Evolutionary conservation across 257 asterid genomes (phyloP), one percentile per base, ranked within the genome.

Genomic region (Marsdenia floribunda): DNA sequence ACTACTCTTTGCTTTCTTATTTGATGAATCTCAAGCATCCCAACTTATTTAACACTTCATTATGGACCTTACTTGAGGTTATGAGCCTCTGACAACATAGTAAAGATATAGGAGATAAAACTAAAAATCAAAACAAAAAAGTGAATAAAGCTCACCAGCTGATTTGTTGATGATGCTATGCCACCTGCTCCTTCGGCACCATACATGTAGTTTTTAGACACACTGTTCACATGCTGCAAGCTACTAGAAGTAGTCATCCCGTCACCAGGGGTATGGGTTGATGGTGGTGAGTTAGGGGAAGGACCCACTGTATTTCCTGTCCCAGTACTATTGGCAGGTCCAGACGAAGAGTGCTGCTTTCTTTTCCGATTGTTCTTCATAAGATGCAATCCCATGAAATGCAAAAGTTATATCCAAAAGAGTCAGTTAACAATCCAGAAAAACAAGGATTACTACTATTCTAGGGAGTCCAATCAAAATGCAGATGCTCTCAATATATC

Each of bases 181-280:
- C 93, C 99, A 77, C 96, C 94, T 44, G 98, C 85, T 86, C 91
- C 97, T 14, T 90, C 99, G 26, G 90, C 84, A 83, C 95, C 92
- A 38, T 93, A 93, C 85, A 89, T 85, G 86, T 88, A 86, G 80
- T 93, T 85, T 83, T 96, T 95, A 47, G 97, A 78, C 37, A 82
- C 93, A 78, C 83, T 85, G 69, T 86, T 87, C 65, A 84, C 96
- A 75, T 89, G 97, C 79, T 88, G 97, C 82, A 95, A 77, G 84
- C 92, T 86, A 81, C 92, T 89, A 70, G 98, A 86, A 73, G 91
- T 80, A 68, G 92, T 76, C 85, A 89, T 86, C 71, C 94, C 98
- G 78, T 93, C 99, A 77, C 98, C 98, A 69, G 96, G 96, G 66
- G 99, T 92, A 72, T 92, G 96, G 76, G 98, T 89, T 55, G 97